A percentile compares a stretch with the other conserved stretches of the same genome.
phyloP scores from a whole-genome alignment of 805 yeast species.

The Candida nemodendra region DNA sequence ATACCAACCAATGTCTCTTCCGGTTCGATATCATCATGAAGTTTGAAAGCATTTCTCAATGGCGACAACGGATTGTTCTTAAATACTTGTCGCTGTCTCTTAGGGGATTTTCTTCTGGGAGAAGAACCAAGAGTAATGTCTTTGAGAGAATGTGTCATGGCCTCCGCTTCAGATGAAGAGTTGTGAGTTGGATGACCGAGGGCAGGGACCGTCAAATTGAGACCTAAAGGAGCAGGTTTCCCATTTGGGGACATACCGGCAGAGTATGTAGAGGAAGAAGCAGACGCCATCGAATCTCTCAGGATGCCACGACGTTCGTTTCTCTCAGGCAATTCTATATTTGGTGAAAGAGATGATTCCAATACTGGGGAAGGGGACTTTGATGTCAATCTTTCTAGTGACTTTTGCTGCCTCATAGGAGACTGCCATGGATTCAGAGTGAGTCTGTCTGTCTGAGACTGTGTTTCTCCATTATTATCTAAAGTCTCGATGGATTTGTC shows the following conservation, averaged over 20 bases:
- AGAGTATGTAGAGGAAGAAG: constrained; percentile 17
- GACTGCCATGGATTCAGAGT: constrained; percentile 25
- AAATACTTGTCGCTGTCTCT: constrained; percentile 13
- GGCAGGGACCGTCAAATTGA: constrained; percentile 4
- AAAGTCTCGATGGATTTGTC: neutral
- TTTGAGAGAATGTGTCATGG: constrained; percentile 6
- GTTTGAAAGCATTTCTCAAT: constrained; percentile 8
- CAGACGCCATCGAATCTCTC: constrained; percentile 14
- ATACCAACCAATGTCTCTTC: neutral
- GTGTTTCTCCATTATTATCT: neutral
- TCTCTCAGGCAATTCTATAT: constrained; percentile 27
- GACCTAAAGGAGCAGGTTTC: constrained; percentile 7
- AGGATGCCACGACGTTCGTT: constrained; percentile 21
- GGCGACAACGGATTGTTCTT: constrained; percentile 19
- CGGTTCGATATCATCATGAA: constrained; percentile 7
- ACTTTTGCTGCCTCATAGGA: constrained; percentile 22
- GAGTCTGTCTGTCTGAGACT: too few relatives aligned
- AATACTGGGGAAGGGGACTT: constrained; percentile 8
- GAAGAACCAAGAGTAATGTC: constrained; percentile 31
- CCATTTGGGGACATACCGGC: constrained; percentile 1
- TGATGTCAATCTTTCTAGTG: constrained; percentile 15
- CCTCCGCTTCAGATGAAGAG: neutral
- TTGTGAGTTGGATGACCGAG: constrained; percentile 1
- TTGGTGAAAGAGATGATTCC: constrained; percentile 5
- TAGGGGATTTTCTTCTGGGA: constrained; percentile 31